Evolutionary conservation across 1,139 yeast genomes (phyloP), one percentile per base, ranked within the genome.

Genomic region (Blastobotrys proliferans): DNA sequence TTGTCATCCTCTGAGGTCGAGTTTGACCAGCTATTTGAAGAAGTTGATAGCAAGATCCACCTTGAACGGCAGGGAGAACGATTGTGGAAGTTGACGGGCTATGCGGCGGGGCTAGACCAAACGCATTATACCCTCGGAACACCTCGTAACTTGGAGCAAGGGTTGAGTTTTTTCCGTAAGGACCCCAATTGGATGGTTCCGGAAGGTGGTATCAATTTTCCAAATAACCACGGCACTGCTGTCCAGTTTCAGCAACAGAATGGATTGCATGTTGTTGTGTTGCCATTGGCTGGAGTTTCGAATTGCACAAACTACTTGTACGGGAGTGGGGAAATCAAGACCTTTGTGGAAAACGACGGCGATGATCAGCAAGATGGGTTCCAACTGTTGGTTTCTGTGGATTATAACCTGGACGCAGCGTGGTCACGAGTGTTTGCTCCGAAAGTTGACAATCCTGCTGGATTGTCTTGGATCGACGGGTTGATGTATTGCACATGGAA

Each of bases 401-500:
- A 56, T 31, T 31, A 37, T 24, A 51, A 53, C 20, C 46, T 51
- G 5, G 39, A 42, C 4, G 27, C 38, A 14, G 52, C 55, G 22
- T 47, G 54, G 17, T 37, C 45, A 13, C 31, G 44, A 2, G 44
- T 51, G 8, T 43, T 51, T 20, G 40, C 39, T 4, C 21, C 46
- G 2, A 43, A 48, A 8, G 29, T 42, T 6, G 21, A 9, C 3
- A 6, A 16, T 16, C 8, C 14, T 18, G 5, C 18, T 14, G 8
- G 4, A 6, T 11, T 9, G 10, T 6, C 3, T 4, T 6, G 22
- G 9, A 36, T n/a, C 20, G 20, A 17, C 13, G 55, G 54, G 8
- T 47, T 55, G 16, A 54, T 54, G 42, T 57, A 53, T 41, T 58
- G 63, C 44, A 60, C 66, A n/a, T 60, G 65, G 65, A 60, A 60